These are phyloP conservation scores for Leccinum solheimii DNA, from an alignment of 1,284 basidiomycete species.

Conservation along the genomic window DNA sequence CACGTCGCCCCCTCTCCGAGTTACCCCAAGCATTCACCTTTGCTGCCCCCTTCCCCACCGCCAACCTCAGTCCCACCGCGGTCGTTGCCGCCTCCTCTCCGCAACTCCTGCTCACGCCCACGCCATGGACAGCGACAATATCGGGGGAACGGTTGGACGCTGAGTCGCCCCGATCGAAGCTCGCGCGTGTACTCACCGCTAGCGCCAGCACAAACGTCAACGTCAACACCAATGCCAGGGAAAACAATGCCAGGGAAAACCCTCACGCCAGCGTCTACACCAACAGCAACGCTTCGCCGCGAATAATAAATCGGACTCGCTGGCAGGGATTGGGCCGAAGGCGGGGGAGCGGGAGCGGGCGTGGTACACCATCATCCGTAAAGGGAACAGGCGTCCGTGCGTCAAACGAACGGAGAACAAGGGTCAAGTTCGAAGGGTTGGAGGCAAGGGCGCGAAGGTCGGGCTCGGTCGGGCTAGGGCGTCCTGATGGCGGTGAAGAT, in stretches of 20 bases:
- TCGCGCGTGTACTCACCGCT: constrained; percentile 16
- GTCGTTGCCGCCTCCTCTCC: not conserved
- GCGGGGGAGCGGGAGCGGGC: not conserved
- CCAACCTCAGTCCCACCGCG: not conserved
- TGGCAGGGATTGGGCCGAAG: not conserved
- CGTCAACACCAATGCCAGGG: not conserved
- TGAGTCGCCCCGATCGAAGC: constrained; percentile 26
- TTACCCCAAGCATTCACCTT: not conserved
- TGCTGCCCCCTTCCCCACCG: not conserved
- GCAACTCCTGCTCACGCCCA: not conserved
- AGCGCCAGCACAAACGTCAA: not conserved
- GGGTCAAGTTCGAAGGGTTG: constrained; percentile 10
- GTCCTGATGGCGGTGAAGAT: not conserved
- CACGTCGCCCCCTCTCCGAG: constrained; percentile 1
- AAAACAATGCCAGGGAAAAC: not conserved
- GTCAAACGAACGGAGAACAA: constrained; percentile 6
- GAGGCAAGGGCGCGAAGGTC: not conserved
- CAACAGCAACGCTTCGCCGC: not conserved
- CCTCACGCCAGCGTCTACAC: not conserved
- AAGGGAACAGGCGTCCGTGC: not conserved
- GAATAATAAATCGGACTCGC: not conserved
- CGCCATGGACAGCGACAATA: not conserved
- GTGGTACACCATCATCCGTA: not conserved
- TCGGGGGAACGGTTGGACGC: not conserved
- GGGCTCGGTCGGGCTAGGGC: not conserved